phyloP scores from a whole-genome alignment of 2,329 filamentous ascomycete species.

The Claviceps lovelessii region DNA sequence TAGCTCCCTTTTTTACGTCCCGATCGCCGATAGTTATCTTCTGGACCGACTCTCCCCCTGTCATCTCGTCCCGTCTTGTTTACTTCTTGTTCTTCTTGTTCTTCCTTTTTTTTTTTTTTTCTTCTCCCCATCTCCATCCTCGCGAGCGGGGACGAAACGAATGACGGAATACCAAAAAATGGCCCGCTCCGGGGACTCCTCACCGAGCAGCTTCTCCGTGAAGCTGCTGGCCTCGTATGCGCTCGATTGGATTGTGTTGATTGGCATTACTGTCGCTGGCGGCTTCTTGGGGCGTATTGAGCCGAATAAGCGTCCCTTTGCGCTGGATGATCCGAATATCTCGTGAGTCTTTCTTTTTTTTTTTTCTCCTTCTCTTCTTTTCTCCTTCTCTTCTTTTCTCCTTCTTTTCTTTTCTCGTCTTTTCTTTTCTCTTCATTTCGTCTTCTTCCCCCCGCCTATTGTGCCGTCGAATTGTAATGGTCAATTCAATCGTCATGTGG shows the following conservation, averaged over 20 bases:
- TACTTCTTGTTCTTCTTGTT: background rate
- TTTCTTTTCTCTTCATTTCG: background rate
- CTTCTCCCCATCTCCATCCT: background rate
- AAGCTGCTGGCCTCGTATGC: slow-evolving; percentile 48
- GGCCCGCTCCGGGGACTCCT: slow-evolving; percentile 10
- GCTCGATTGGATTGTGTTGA: slow-evolving; percentile 59
- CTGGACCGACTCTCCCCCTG: no score
- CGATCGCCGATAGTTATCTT: no score
- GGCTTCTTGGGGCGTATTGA: slow-evolving; percentile 43
- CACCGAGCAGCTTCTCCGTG: slow-evolving; percentile 15
- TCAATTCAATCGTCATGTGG: background rate
- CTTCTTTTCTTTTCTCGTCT: background rate
- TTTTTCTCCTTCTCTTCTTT: background rate
- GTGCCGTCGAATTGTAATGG: background rate
- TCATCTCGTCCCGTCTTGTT: no score
- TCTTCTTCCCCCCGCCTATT: no score
- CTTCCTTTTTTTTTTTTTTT: no score
- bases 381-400: background rate
- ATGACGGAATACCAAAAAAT: slow-evolving; percentile 18
- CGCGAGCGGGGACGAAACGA: slow-evolving; percentile 2
- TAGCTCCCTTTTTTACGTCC: background rate
- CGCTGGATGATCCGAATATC: slow-evolving; percentile 57
- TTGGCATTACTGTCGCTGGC: slow-evolving; percentile 43
- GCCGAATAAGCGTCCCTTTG: slow-evolving; percentile 58
- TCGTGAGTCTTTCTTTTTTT: slow-evolving; percentile 32